A percentile compares a stretch with the other conserved stretches of the same genome.
Evolutionary conservation across 2,329 filamentous ascomycete species (phyloP).

Genomic region (Ophidiomyces ophidiicola): DNA sequence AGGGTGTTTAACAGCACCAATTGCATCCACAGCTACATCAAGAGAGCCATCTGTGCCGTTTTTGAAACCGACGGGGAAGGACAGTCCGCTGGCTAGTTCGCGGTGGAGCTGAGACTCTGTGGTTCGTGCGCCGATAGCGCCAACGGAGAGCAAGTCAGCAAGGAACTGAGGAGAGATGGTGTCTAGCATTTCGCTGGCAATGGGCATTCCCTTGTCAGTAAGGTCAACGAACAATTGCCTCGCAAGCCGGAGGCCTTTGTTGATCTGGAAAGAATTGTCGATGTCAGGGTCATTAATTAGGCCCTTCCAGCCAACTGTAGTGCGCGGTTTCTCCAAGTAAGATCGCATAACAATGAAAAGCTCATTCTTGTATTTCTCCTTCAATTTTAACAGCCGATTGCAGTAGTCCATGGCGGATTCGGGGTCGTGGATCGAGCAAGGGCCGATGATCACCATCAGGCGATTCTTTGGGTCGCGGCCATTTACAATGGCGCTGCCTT

Average conservation of each 20-base stretch:
- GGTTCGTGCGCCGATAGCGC: constrained; percentile 88
- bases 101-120: constrained; percentile 94
- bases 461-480: constrained; percentile 46
- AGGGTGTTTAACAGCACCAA: constrained; percentile 78
- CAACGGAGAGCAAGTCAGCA: constrained; percentile 79
- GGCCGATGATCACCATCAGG: constrained; percentile 72
- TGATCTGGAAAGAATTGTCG: constrained; percentile 97
- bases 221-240: constrained; percentile 88
- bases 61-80: constrained; percentile 98
- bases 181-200: constrained; percentile 95
- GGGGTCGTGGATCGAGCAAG: constrained; percentile 95
- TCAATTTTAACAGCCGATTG: constrained; percentile 64
- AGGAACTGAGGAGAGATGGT: constrained; percentile 97
- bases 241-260: constrained; percentile 81
- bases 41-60: constrained; percentile 92
- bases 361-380: constrained; percentile 79
- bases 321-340: constrained; percentile 96
- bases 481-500: constrained; percentile 50
- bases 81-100: constrained; percentile 83
- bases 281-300: constrained; percentile 98
- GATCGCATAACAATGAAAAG: constrained; percentile 93
- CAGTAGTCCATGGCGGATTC: constrained; percentile 85
- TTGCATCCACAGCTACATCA: constrained; percentile 84
- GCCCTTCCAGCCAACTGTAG: constrained; percentile 97
- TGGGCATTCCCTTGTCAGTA: constrained; percentile 83